Conservation (phyloP, 2,329 filamentous ascomycete species). For the Purpureocillium lavendulum region DNA sequence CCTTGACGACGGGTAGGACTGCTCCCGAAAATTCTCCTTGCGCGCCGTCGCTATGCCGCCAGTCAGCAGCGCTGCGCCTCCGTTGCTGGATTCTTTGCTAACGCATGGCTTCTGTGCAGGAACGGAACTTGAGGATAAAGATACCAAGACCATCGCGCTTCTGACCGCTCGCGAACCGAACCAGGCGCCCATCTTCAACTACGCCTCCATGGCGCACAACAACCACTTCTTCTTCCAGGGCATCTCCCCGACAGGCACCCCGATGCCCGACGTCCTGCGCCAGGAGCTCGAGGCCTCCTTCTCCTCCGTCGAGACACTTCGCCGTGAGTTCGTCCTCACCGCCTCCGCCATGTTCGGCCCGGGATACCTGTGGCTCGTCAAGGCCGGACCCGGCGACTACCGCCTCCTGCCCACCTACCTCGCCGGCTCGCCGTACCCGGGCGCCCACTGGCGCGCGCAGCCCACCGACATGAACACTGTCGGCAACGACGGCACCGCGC, state of each 20-base stretch:
- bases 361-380: constrained; percentile 93
- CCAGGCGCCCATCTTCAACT: constrained; percentile 80
- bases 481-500: constrained; percentile 28
- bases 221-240: constrained; percentile 73
- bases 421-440: constrained; percentile 79
- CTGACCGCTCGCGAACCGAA: constrained; percentile 70
- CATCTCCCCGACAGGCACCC: constrained; percentile 31
- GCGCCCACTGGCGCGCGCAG: constrained; percentile 72
- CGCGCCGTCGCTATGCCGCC: not conserved
- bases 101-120: constrained; percentile 32
- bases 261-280: constrained; percentile 49
- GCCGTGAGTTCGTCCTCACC: constrained; percentile 69
- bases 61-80: not conserved
- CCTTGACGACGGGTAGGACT: constrained; percentile 58
- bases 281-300: constrained; percentile 61
- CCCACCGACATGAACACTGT: constrained; percentile 61
- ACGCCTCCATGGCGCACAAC: constrained; percentile 94
- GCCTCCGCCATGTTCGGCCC: constrained; percentile 92
- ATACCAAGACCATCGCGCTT: constrained; percentile 61
- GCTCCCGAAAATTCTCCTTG: not conserved
- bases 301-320: constrained; percentile 74
- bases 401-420: constrained; percentile 83
- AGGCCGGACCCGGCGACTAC: constrained; percentile 38
- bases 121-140: constrained; percentile 52
- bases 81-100: not conserved